Evolutionary conservation across 2,329 filamentous ascomycete species (phyloP), one percentile per base, ranked within the genome.

Genomic region (Orbilia ellipsospora): DNA sequence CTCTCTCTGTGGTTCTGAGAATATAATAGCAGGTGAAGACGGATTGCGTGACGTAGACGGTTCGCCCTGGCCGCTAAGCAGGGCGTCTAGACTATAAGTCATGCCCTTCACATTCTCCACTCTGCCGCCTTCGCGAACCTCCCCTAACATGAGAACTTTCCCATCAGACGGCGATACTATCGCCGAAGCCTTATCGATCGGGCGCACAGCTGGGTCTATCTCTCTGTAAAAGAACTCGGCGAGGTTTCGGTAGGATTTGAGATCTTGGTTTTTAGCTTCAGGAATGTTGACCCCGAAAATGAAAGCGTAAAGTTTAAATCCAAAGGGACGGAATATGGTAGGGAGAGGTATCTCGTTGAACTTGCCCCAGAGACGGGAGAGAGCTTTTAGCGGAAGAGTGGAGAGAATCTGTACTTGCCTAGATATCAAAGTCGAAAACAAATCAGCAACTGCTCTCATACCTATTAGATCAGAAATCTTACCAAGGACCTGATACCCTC

Each of bases 31-130:
- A 10, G 79, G 79, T 0, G 80, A 78, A 26, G 80, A 73, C 4
- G 79, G 76, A 36, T 80, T 79, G 68, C 69, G 87, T 81, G 79
- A 90, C 82, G 83, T 88, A 88, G 4, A 85, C 81, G 44, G 81
- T 73, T 73, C 80, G 78, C 56, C 62, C 23, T 77, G 66, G 0
- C 73, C 73, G 61, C 95, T 95, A 1, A 99, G 87, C 1, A 99
- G 87, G 6, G 95, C 94, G 81, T 99, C 95, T 65, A 99, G 88
- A 78, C 90, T 96, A 83, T 99, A 99, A 0, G 95, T 99, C 87
- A 99, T 95, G 74, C 95, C 95, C 84, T 99, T 99, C 78, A 99
- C 94, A 84, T 99, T 95, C 82, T 99, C 95, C 51, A 99, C 96
- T 80, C 97, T 93, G 56, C 94, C 94, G 80, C 94, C 89, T 80